phyloP scores from a whole-genome alignment of 495 filamentous ascomycete species.

The Pseudoneurospora amorphoporcata region DNA sequence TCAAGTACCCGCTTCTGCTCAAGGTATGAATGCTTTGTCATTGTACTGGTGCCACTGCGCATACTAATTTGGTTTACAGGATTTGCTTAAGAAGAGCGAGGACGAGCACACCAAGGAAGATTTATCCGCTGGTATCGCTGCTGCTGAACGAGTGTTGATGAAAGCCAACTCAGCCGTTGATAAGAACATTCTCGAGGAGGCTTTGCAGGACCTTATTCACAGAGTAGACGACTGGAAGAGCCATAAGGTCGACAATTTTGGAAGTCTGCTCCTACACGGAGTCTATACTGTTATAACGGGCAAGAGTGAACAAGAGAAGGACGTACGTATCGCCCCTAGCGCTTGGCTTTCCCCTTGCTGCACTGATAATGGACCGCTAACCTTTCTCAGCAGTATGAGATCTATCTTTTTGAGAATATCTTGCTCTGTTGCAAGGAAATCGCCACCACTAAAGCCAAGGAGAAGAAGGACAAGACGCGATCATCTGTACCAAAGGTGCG shows the following conservation, averaged over 20 bases:
- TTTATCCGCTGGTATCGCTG: constrained; percentile 59
- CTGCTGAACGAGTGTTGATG: constrained; percentile 65
- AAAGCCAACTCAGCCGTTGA: constrained; percentile 84
- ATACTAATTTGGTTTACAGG: constrained; percentile 39
- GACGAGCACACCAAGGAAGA: constrained; percentile 59
- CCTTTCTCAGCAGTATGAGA: constrained; percentile 62
- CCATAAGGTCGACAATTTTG: constrained; percentile 80
- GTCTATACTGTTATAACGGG: constrained; percentile 89
- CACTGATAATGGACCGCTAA: constrained; percentile 7
- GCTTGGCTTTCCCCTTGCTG: not conserved
- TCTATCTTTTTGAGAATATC: constrained; percentile 93
- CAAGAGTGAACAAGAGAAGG: constrained; percentile 71
- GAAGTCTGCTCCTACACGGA: constrained; percentile 80
- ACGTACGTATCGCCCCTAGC: constrained; percentile 46
- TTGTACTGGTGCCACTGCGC: not conserved
- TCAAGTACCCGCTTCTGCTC: constrained; percentile 86
- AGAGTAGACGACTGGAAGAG: constrained; percentile 98
- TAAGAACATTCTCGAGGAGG: constrained; percentile 68
- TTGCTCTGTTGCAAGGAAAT: constrained; percentile 96
- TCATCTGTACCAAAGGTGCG: constrained; percentile 49
- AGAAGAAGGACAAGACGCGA: constrained; percentile 49
- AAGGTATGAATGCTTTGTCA: constrained; percentile 44
- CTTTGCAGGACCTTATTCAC: constrained; percentile 65
- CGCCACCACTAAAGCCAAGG: constrained; percentile 74
- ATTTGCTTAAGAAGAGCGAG: constrained; percentile 73